Conservation (phyloP, 2,329 filamentous ascomycete genomes). For the Ambrosiella beaveri region DNA sequence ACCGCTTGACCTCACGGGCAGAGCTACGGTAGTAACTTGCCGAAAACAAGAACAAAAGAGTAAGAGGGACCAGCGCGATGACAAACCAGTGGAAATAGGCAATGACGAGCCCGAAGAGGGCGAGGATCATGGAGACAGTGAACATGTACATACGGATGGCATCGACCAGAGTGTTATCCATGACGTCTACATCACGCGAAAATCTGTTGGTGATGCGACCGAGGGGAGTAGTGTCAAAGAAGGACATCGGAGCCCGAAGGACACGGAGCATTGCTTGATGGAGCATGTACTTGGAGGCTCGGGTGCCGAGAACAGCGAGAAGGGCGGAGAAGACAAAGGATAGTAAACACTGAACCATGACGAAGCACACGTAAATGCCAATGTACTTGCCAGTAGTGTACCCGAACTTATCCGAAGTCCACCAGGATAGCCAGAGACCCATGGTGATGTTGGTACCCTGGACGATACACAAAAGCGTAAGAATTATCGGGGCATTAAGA, state of each 20-base stretch:
- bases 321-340: conserved; percentile 68
- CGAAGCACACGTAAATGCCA: conserved; percentile 53
- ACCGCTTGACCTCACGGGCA: conserved; percentile 84
- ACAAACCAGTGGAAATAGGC: conserved; percentile 87
- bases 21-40: conserved; percentile 80
- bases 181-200: conserved; percentile 84
- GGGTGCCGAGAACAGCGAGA: conserved; percentile 65
- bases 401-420: conserved; percentile 65
- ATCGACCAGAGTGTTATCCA: conserved; percentile 85
- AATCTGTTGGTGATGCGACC: conserved; percentile 94
- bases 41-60: conserved; percentile 63
- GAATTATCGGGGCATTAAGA: conserved; percentile 47
- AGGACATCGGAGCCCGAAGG: conserved; percentile 60
- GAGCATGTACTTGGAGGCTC: conserved; percentile 66
- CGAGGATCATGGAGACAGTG: conserved; percentile 63
- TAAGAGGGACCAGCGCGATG: conserved; percentile 44
- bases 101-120: conserved; percentile 79
- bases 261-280: conserved; percentile 63
- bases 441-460: conserved; percentile 78
- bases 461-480: conserved; percentile 47
- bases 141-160: conserved; percentile 86
- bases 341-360: conserved; percentile 50
- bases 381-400: conserved; percentile 55
- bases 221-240: conserved; percentile 92
- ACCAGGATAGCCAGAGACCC: conserved; percentile 84